Conservation (phyloP, 1,284 basidiomycete genomes). For the Ceratobasidium sp. region DNA sequence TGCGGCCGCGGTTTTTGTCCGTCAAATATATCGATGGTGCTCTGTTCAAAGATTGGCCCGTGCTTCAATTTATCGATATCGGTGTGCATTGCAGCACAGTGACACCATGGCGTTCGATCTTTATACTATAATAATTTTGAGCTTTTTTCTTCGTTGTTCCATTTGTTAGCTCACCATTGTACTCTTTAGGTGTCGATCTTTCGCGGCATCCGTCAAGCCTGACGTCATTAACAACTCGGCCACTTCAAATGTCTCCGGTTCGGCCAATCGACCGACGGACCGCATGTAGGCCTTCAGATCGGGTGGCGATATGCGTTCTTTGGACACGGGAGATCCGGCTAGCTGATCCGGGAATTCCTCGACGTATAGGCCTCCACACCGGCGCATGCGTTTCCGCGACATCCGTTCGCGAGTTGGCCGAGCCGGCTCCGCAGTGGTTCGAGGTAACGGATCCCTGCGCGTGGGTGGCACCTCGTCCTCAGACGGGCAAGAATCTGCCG, state of each 20-base stretch:
- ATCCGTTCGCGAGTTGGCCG: neutral
- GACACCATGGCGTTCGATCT: neutral
- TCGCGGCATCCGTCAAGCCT: slow-evolving; percentile 9
- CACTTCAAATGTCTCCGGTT: neutral
- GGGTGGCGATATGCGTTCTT: neutral
- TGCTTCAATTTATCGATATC: slow-evolving; percentile 8
- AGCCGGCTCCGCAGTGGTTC: neutral
- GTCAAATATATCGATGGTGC: neutral
- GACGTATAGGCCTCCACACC: neutral
- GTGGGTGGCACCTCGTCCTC: neutral
- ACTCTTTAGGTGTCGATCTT: slow-evolving; percentile 16
- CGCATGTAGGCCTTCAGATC: slow-evolving; percentile 9
- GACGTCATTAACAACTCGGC: slow-evolving; percentile 26
- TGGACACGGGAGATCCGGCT: neutral
- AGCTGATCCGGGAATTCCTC: slow-evolving; percentile 11
- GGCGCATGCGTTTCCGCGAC: neutral
- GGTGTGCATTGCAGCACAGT: neutral
- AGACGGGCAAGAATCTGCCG: neutral
- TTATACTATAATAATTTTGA: slow-evolving; percentile 3
- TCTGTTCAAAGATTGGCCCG: neutral
- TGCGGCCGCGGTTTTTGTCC: neutral
- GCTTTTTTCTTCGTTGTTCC: too few relatives aligned
- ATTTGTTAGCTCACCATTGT: neutral
- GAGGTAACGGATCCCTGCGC: too few relatives aligned
- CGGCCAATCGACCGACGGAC: neutral